Evolutionary conservation across 2,329 filamentous ascomycete genomes (phyloP), one percentile per base, ranked within the genome.

Genomic region (Cryphonectria radicalis): DNA sequence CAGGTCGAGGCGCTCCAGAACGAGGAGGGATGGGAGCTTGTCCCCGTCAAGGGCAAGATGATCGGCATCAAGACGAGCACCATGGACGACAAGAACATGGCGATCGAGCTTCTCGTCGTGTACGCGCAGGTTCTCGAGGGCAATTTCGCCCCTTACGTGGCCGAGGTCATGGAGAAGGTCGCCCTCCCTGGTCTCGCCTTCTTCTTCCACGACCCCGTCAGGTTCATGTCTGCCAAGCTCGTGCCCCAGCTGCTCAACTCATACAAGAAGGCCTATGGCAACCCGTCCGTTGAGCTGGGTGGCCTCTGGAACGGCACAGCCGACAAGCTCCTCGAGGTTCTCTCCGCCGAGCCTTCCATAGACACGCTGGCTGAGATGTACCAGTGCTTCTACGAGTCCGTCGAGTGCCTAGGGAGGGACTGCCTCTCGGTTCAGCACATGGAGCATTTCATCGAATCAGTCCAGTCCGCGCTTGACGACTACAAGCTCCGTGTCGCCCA

Each of bases 311-410:
- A 87, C 73, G 90, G 88, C 69, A 97, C 95, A 4, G 91, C 96
- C 13, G 92, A 93, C 77, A 98, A 97, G 83, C 88, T 98, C 50
- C 89, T 99, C 14, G 96, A 98, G 81, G 95, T 98, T 1, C 87
- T 99, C 55, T 93, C 92, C 73, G 95, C 95, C 0, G 96, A 99
- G 83, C 95, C 96, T 28, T 94, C 95, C 1, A 95, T 99, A 72
- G 96, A 99, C 77, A 97, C 96, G 0, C 88, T 99, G 63, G 95
- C 96, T 1, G 96, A 98, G 83, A 98, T 99, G 94, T 99, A 98
- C 82, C 95, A 98, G 82, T 99, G 96, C 85, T 99, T 99, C 85
- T 99, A 99, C 81, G 96, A 99, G 81, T 97, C 94, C 37, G 91
- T 99, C 10, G 95, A 98, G 83, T 95, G 98, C 32, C 89, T 97